phyloP scores from a whole-genome alignment of 2,329 filamentous ascomycete species.

The Venturia asperata region DNA sequence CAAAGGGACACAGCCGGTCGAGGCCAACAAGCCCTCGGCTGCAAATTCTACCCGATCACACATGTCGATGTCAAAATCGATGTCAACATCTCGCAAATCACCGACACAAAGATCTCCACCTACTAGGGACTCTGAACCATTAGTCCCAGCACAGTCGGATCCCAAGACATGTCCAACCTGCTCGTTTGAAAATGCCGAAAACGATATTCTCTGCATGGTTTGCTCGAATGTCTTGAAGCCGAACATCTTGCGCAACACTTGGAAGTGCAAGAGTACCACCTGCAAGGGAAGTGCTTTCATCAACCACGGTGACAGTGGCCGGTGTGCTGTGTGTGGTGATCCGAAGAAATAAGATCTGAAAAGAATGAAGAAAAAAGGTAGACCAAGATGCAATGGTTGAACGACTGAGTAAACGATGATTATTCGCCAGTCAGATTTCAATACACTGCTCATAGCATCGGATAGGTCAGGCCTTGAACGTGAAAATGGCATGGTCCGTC shows the following conservation, averaged over 20 bases:
- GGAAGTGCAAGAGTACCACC: constrained; percentile 52
- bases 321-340: constrained; percentile 64
- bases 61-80: not conserved
- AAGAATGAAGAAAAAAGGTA: not conserved
- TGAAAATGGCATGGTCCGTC: not conserved
- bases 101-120: not conserved
- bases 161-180: constrained; percentile 53
- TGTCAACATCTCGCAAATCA: constrained; percentile 11
- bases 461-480: not conserved
- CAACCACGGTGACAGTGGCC: constrained; percentile 61
- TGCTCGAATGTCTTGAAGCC: constrained; percentile 64
- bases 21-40: not conserved
- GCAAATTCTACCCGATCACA: not conserved
- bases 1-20: not conserved
- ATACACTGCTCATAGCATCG: not conserved
- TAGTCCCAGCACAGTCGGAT: constrained; percentile 17
- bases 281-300: constrained; percentile 55
- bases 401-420: not conserved
- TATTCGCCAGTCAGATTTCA: not conserved
- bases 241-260: constrained; percentile 48
- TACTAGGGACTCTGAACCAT: not conserved
- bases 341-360: constrained; percentile 20
- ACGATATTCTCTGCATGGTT: constrained; percentile 54
- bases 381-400: not conserved
- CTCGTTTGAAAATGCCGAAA: constrained; percentile 54